Evolutionary conservation across 148 eudicot genomes (phyloP).

Genomic region (Fagopyrum esculentum): DNA sequence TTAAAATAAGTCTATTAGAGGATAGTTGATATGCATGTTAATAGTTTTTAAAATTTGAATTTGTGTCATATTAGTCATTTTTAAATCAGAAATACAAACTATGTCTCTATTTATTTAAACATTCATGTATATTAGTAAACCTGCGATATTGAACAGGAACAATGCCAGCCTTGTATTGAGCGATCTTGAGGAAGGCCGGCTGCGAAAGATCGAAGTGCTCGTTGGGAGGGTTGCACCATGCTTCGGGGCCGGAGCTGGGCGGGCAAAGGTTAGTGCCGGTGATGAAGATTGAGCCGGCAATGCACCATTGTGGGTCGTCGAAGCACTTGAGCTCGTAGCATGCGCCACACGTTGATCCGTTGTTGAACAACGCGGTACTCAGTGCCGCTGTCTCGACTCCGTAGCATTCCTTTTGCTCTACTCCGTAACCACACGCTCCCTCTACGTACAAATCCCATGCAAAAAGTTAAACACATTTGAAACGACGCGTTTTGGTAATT

Average conservation of each 20-base stretch:
- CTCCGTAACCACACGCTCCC: conserved; percentile 71
- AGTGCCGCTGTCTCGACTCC: conserved; percentile 50
- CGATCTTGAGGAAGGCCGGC: conserved; percentile 55
- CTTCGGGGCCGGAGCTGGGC: conserved; percentile 26
- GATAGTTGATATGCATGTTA: no score
- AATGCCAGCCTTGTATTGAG: conserved; percentile 46
- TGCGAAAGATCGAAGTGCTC: conserved; percentile 69
- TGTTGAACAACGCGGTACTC: conserved; percentile 49
- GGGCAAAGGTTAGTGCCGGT: conserved; percentile 76
- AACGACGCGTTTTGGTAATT: no score
- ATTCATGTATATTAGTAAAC: conserved; percentile 15
- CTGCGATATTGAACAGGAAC: conserved; percentile 63
- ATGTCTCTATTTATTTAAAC: no score
- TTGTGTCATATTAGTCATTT: no score
- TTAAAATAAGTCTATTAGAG: no score
- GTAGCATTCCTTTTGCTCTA: conserved; percentile 32
- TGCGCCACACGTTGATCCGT: conserved; percentile 59
- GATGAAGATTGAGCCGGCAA: conserved; percentile 31
- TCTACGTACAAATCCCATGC: conserved; percentile 20
- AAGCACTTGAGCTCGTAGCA: conserved; percentile 58
- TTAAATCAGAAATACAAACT: no score
- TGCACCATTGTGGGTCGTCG: conserved; percentile 40
- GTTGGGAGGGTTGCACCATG: conserved; percentile 62
- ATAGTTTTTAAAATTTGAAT: no score
- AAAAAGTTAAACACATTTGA: no score